phyloP scores from a whole-genome alignment of 805 yeast species.

The Candida endomychidarum region DNA sequence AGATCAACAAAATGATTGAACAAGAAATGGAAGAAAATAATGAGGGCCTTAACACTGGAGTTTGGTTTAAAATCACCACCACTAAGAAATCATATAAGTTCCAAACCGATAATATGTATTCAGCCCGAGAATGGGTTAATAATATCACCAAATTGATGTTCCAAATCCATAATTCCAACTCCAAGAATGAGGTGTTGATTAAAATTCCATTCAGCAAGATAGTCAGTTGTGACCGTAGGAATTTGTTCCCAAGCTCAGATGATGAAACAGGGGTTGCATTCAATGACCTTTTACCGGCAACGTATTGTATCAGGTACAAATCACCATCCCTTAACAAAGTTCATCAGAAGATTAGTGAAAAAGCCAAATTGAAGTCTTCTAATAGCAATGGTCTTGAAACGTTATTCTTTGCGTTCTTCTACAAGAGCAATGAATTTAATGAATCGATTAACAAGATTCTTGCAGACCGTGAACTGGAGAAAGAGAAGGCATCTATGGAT shows the following conservation, averaged over 20 bases:
- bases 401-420: constrained; percentile 67
- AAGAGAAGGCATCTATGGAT: not conserved
- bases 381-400: constrained; percentile 47
- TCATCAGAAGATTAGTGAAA: constrained; percentile 13
- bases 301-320: constrained; percentile 7
- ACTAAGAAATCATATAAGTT: constrained; percentile 60
- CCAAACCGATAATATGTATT: constrained; percentile 66
- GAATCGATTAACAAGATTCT: constrained; percentile 35
- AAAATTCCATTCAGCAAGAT: constrained; percentile 74
- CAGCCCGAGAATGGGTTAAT: constrained; percentile 82
- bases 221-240: constrained; percentile 55
- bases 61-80: constrained; percentile 61
- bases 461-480: constrained; percentile 12
- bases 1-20: constrained; percentile 19
- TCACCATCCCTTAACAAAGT: not conserved
- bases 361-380: constrained; percentile 6
- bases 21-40: constrained; percentile 27
- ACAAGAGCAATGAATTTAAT: constrained; percentile 44
- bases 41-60: constrained; percentile 30
- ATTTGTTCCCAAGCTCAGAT: constrained; percentile 16
- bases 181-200: constrained; percentile 69
- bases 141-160: constrained; percentile 74
- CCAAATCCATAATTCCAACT: constrained; percentile 56
- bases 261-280: constrained; percentile 12
- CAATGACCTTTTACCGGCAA: constrained; percentile 13